Base-by-base conservation (phyloP, 2,329 filamentous ascomycete species). In the Rutstroemia sp. region DNA sequence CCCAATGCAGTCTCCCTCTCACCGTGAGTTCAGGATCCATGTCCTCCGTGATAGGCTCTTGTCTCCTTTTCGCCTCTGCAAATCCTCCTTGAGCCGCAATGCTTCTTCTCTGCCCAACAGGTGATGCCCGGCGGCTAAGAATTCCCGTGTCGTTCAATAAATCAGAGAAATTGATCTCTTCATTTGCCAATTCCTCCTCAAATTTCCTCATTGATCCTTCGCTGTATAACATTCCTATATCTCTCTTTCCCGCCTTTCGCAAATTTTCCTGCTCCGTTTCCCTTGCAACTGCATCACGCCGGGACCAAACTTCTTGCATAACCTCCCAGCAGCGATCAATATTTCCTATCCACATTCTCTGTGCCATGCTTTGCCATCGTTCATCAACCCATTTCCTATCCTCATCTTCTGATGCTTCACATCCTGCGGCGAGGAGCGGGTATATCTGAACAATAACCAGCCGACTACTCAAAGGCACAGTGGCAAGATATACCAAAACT, bases 401-500 rank as follows among this genome's bases (percentile, higher is more conserved):
- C 61, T 86, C 82, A 14, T 74, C 71, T 3, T 75, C 75, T 23
- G 77, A 73, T 8, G 80, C 79, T 69, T 88, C 85, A 61, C 83
- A 85, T 1, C 85, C 84, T 3, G 85, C 86, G 0, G 80, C 82
- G 60, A 87, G 75, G 1, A 89, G 76, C 1, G 86, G 86, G 61
- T 83, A 88, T 57, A 88, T 86, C 41, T 88, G 85, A 2, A 88
- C 79, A 47, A 88, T 85, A 18, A 83, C 79, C 0, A 83, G 78
- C 8, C 84, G 77, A 38, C 82, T 86, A 10, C 74, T 77, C 2
- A 81, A 70, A 1, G 85, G 82, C 0, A 88, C 82, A 0, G 80
- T 85, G 3, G 83, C 83, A 2, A 89, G 71, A 51, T 81, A 77
- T 21, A 79, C 75, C 52, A 88, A 70, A 1, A 84, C 80, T 48